phyloP scores from a whole-genome alignment of 2,329 filamentous ascomycete genomes.

The Coniella lustricola region DNA sequence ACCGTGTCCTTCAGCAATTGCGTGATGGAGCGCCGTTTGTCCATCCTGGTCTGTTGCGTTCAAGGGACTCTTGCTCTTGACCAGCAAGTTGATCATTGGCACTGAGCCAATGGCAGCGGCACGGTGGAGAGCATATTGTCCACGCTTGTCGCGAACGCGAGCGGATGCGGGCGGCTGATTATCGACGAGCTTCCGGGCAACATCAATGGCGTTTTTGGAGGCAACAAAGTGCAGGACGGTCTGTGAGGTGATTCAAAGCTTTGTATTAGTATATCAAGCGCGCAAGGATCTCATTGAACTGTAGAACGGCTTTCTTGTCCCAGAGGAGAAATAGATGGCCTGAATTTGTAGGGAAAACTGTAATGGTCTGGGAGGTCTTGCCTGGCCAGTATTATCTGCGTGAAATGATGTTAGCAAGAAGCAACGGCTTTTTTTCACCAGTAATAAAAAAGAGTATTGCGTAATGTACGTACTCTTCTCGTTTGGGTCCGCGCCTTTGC shows the following conservation, averaged over 20 bases:
- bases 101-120: constrained; percentile 84
- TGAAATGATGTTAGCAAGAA: constrained; percentile 15
- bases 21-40: constrained; percentile 84
- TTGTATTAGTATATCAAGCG: no score
- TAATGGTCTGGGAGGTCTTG: constrained; percentile 24
- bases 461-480: constrained; percentile 53
- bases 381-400: constrained; percentile 59
- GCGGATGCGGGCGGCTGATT: constrained; percentile 65
- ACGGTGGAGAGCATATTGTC: constrained; percentile 86
- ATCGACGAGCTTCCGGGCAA: constrained; percentile 69
- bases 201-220: constrained; percentile 81
- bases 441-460: not conserved
- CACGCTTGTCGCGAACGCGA: constrained; percentile 73
- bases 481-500: constrained; percentile 65
- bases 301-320: no score
- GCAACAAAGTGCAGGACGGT: constrained; percentile 87
- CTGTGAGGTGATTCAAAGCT: constrained; percentile 32
- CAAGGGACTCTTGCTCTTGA: constrained; percentile 71
- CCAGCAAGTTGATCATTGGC: constrained; percentile 75
- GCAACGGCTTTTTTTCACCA: no score
- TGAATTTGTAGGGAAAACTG: no score
- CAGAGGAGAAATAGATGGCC: no score
- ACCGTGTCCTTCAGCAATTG: constrained; percentile 67
- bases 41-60: constrained; percentile 78
- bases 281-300: no score